Percentiles rank a stretch among this genome's conserved stretches.
Conservation (phyloP, 371 early-diverging fungal species). For the Pancytospora philotis region DNA sequence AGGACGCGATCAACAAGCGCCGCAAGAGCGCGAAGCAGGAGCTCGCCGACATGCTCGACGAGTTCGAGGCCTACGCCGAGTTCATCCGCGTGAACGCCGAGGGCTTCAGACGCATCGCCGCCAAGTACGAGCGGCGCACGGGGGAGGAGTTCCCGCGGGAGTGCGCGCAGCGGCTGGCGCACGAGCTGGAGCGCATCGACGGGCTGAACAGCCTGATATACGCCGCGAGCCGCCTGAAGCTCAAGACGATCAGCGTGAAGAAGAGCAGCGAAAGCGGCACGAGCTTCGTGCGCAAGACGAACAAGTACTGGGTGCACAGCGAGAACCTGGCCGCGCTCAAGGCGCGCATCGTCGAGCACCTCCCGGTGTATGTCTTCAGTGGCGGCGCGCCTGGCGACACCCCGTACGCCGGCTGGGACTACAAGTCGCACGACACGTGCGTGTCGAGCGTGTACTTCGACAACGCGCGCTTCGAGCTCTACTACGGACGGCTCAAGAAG, state of each 20-base stretch:
- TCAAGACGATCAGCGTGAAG: conserved; percentile 23
- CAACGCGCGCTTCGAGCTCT: conserved; percentile 76
- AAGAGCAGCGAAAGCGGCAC: conserved; percentile 15
- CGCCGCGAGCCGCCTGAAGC: conserved; percentile 61
- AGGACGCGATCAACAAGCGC: not conserved
- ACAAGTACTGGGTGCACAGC: conserved; percentile 80
- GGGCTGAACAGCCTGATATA: conserved; percentile 75
- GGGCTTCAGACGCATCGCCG: conserved; percentile 84
- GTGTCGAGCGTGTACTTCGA: conserved; percentile 90
- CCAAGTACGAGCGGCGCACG: conserved; percentile 87
- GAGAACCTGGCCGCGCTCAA: conserved; percentile 91
- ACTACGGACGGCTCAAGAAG: conserved; percentile 75
- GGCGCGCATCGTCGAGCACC: conserved; percentile 73
- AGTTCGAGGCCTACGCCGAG: conserved; percentile 75
- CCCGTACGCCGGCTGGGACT: conserved; percentile 62
- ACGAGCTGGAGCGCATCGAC: conserved; percentile 74
- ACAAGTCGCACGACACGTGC: conserved; percentile 70
- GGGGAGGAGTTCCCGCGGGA: conserved; percentile 69
- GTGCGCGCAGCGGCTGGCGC: conserved; percentile 73
- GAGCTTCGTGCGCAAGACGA: conserved; percentile 59
- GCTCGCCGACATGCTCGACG: conserved; percentile 49
- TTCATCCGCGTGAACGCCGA: conserved; percentile 82
- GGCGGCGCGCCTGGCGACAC: not conserved
- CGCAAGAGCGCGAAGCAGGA: not conserved
- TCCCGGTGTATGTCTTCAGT: conserved; percentile 75